phyloP scores from a whole-genome alignment of 371 early-diverging fungal species.

The Mucor saturninus region DNA sequence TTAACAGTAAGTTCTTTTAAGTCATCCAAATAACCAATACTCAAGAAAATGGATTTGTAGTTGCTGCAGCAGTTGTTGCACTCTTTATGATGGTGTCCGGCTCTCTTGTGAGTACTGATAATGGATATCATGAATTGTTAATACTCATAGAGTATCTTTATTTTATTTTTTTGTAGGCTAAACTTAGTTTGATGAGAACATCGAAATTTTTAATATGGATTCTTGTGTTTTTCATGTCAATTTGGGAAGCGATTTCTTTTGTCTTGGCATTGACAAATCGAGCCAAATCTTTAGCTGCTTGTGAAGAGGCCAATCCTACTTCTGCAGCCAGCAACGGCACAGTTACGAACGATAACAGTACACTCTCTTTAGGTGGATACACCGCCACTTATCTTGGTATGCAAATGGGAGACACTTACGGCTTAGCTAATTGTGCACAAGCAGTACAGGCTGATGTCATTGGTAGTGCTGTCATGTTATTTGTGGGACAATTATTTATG shows the following conservation, averaged over 20 bases:
- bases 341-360: conserved; percentile 6
- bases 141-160: neutral
- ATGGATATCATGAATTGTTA: neutral
- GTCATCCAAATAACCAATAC: neutral
- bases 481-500: conserved; percentile 48
- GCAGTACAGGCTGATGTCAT: conserved; percentile 57
- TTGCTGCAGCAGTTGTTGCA: conserved; percentile 43
- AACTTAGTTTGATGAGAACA: conserved; percentile 47
- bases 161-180: conserved; percentile 39
- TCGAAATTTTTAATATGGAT: conserved; percentile 47
- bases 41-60: conserved; percentile 19
- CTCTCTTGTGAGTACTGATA: conserved; percentile 28
- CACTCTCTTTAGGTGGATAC: conserved; percentile 34
- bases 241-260: conserved; percentile 47
- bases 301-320: conserved; percentile 39
- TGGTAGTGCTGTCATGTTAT: conserved; percentile 46
- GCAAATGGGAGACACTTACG: conserved; percentile 50
- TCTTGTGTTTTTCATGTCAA: conserved; percentile 37
- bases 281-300: conserved; percentile 34
- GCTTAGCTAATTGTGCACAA: conserved; percentile 52
- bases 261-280: conserved; percentile 45
- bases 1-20: conserved; percentile 31
- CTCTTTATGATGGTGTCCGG: conserved; percentile 38
- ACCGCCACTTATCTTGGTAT: conserved; percentile 51
- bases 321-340: neutral